Evolutionary conservation across 2,329 filamentous ascomycete genomes (phyloP), one percentile per base, ranked within the genome.

Genomic region (Pochonia chlamydosporia): DNA sequence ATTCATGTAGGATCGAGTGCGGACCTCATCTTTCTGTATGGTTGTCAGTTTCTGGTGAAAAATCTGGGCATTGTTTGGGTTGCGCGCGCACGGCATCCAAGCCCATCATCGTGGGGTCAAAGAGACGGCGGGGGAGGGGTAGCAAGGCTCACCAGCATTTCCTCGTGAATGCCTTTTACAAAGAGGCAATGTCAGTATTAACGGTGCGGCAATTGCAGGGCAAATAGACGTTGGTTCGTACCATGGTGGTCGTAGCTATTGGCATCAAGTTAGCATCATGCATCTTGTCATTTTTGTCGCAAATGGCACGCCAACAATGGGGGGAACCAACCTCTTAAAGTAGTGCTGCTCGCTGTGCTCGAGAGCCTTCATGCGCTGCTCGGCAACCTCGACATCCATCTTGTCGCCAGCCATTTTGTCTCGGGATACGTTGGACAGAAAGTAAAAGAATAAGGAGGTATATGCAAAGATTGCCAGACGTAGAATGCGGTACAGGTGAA

Each of bases 261-360:
- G 5, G 9, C 30, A 24, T n/a, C 2, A 3, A 9, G 37, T 47
- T 39, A 43, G 42, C 23, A 37, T 14, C 9, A n/a, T n/a, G n/a
- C n/a, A n/a, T n/a, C n/a, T n/a, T n/a, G n/a, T n/a, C n/a, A n/a
- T n/a, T n/a, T n/a, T n/a, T 30, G 28, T 33, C 10, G 16, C 26
- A 31, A 28, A 24, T 33, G n/a, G 40, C 54, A 47, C 51, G 10
- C n/a, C 2, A 30, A 11, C n/a, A 37, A 52, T 8, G 10, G n/a
- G 6, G 10, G 23, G 35, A 50, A 66, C 59, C 53, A 51, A 95
- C 91, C 90, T 96, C 75, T 96, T 97, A 76, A 97, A 97, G 78
- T 97, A 99, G 71, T 97, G 93, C 70, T 95, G 90, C 78, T 99
- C 93, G 55, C 91, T 93, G 74, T 96, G 91, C 66, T 88, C 86